Conservation (phyloP, 1,284 basidiomycete species). For the Wolfiporia cocos region DNA sequence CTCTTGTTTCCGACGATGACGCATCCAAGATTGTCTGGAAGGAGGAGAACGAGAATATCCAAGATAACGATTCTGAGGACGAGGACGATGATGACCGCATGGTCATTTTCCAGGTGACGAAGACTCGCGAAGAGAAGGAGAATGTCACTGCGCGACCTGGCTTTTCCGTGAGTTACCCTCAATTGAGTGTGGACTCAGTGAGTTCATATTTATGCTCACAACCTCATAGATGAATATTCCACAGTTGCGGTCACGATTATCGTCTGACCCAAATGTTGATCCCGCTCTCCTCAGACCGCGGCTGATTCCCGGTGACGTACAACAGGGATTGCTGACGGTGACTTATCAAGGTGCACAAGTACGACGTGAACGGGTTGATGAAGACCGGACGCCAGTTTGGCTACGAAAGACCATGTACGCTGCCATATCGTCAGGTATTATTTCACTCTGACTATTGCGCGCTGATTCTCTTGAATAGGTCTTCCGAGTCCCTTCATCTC, state of each 20-base stretch:
- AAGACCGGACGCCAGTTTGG: not conserved
- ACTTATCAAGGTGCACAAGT: slow-evolving; percentile 8
- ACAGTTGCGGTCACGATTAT: not conserved
- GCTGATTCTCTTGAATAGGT: not conserved
- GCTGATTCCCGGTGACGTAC: slow-evolving; percentile 7
- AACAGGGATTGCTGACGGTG: slow-evolving; percentile 7
- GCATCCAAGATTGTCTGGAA: slow-evolving; percentile 37
- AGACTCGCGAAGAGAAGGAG: slow-evolving; percentile 55
- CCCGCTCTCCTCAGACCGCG: not conserved
- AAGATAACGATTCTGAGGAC: slow-evolving; percentile 12
- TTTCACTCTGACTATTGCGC: not conserved
- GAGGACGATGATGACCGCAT: slow-evolving; percentile 35
- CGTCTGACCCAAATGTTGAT: not conserved
- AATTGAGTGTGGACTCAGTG: slow-evolving; percentile 22
- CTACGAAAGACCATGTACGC: not conserved
- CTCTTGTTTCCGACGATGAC: slow-evolving; percentile 41
- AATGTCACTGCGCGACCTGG: slow-evolving; percentile 28
- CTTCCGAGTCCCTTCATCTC: not conserved
- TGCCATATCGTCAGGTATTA: not conserved
- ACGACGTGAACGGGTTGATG: slow-evolving; percentile 23
- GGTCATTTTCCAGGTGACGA: slow-evolving; percentile 44
- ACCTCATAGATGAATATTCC: not conserved
- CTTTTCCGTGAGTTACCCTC: slow-evolving; percentile 33
- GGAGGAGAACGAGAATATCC: slow-evolving; percentile 24
- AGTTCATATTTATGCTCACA: not conserved